Base-by-base conservation (phyloP, 371 early-diverging fungal species). In the Syncephalis plumigaleata region DNA sequence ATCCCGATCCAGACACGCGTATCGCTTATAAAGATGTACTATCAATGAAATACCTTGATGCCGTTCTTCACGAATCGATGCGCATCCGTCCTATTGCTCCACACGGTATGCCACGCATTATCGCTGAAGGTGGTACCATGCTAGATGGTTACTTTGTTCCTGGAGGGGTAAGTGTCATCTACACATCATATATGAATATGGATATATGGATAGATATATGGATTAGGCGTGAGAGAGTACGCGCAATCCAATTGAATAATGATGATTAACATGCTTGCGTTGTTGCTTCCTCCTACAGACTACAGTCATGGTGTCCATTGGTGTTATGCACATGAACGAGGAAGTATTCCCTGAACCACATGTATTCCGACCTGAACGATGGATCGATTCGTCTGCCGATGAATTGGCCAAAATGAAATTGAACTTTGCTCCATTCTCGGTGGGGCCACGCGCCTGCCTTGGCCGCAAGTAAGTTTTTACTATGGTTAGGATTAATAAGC, bases 61-160 rank as follows among this genome's bases (percentile, higher is more conserved):
- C 69, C 0, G 55, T 59, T 0, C 23, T 68, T 15, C 44, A 44
- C 43, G 69, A 68, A 42, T 45, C 62, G 0, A 51, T 68, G 53
- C 59, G 69, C 7, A 22, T 63, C 1, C 45, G 39, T 9, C 48
- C 66, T 0, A 46, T 56, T 0, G 59, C 51, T 1, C 40, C 58
- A 11, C 51, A 54, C 9, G 47, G 42, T 16, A 24, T 66, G 3
- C 52, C 54, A 1, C 55, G 68, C 27, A 38, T 46, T 3, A 48
- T 52, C 5, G 61, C 67, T 0, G 21, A 47, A 15, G 49, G 45
- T 0, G 68, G 68, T 3, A 36, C 48, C 1, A 57, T 43, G 0
- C 25, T 59, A 13, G 45, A 47, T 24, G 55, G 51, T 2, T 52
- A 57, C 31, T 56, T 49, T 22, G 21, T 54, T 23, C 54, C 45